phyloP scores from a whole-genome alignment of 164 flowering plant species.

The Berberis vulgaris region DNA sequence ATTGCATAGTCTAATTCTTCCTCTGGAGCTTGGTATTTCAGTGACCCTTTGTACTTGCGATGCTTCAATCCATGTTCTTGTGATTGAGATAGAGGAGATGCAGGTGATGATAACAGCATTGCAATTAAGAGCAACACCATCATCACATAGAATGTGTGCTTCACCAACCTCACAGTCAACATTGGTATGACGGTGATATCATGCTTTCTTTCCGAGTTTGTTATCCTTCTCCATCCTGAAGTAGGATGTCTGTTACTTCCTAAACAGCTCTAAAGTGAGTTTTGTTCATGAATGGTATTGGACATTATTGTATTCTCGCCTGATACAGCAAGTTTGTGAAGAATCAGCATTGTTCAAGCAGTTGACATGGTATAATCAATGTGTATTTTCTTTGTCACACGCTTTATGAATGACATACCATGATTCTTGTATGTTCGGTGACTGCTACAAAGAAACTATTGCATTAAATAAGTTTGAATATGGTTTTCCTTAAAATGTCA shows the following conservation, averaged over 20 bases:
- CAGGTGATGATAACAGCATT: constrained; percentile 4
- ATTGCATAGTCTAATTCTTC: constrained; percentile 22
- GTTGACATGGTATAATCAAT: too few species aligned
- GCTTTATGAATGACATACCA: too few species aligned
- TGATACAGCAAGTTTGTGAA: neutral
- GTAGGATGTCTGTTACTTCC: neutral
- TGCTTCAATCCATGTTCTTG: neutral
- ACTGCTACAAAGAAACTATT: too few species aligned
- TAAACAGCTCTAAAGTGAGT: neutral
- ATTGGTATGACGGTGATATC: neutral
- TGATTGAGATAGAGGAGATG: constrained; percentile 1
- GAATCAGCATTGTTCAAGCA: neutral
- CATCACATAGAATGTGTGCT: constrained; percentile 10
- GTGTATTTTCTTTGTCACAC: too few species aligned
- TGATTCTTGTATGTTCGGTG: too few species aligned
- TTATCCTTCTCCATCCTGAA: neutral
- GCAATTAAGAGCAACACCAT: constrained; percentile 6
- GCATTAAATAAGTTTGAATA: too few species aligned
- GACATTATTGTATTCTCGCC: neutral
- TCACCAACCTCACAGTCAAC: constrained; percentile 11
- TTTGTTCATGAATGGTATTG: neutral
- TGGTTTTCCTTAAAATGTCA: too few species aligned
- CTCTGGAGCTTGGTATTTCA: neutral
- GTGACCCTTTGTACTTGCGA: neutral
- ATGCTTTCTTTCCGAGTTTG: neutral